Percentiles rank a stretch among this genome's conserved stretches.
phyloP scores from a whole-genome alignment of 345 rosid genomes.

The Isatis tinctoria region DNA sequence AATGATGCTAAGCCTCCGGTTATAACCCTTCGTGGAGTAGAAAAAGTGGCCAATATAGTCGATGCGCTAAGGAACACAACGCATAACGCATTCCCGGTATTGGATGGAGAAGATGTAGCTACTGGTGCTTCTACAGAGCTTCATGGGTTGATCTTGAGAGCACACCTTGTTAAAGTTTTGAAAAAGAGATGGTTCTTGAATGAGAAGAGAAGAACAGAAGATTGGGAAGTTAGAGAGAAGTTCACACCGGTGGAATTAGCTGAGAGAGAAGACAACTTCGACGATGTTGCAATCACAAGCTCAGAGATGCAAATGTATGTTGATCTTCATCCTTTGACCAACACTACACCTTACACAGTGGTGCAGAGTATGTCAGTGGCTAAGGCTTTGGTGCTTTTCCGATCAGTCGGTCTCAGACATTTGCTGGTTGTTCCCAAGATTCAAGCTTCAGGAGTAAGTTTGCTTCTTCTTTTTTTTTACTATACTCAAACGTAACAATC shows the following conservation, averaged over 20 bases:
- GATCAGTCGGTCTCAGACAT: conserved; percentile 79
- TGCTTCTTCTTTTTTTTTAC: not conserved
- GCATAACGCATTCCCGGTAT: conserved; percentile 69
- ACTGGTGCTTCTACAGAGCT: conserved; percentile 43
- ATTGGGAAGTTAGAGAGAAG: conserved; percentile 72
- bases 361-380: conserved; percentile 85
- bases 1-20: conserved; percentile 68
- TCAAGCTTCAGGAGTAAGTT: conserved; percentile 77
- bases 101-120: conserved; percentile 41
- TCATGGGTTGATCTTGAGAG: conserved; percentile 77
- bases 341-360: conserved; percentile 83
- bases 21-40: conserved; percentile 60
- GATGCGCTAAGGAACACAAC: conserved; percentile 71
- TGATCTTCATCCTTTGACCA: conserved; percentile 87
- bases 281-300: conserved; percentile 58
- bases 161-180: conserved; percentile 61
- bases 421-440: conserved; percentile 68
- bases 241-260: conserved; percentile 75
- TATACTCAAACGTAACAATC: not conserved
- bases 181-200: conserved; percentile 79
- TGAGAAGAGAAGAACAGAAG: conserved; percentile 74
- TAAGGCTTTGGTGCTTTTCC: conserved; percentile 78
- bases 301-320: conserved; percentile 79
- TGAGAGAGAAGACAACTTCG: conserved; percentile 60
- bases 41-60: conserved; percentile 64